Evolutionary conservation across 2,329 filamentous ascomycete genomes (phyloP).

Genomic region (Colletotrichum orchidophilum): DNA sequence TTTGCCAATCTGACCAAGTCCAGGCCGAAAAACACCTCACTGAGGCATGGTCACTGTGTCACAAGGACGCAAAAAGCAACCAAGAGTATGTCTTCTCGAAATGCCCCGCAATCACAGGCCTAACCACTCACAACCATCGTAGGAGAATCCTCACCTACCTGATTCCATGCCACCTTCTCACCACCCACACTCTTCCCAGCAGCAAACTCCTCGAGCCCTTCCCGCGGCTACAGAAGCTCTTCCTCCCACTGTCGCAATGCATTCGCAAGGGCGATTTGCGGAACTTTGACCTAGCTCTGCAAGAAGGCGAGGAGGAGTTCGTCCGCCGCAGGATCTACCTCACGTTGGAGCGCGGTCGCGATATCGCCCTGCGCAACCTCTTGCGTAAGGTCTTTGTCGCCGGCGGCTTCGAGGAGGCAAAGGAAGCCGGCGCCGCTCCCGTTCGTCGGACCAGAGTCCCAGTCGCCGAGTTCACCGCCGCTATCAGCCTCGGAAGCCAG

Average conservation of each 20-base stretch:
- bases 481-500: constrained; percentile 77
- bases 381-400: constrained; percentile 90
- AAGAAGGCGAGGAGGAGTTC: constrained; percentile 88
- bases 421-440: constrained; percentile 71
- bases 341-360: constrained; percentile 89
- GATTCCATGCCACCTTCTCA: constrained; percentile 91
- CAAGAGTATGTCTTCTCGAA: constrained; percentile 71
- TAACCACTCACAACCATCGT: constrained; percentile 19
- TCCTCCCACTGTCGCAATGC: constrained; percentile 78
- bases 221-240: constrained; percentile 79
- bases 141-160: constrained; percentile 94
- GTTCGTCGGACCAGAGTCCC: constrained; percentile 81
- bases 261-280: constrained; percentile 86
- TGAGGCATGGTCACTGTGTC: constrained; percentile 84
- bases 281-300: constrained; percentile 84
- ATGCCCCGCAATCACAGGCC: neutral
- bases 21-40: constrained; percentile 84
- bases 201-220: constrained; percentile 76
- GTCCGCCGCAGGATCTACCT: constrained; percentile 94
- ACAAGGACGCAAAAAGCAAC: constrained; percentile 77
- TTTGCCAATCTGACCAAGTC: neutral
- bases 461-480: constrained; percentile 84
- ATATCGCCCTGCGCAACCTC: constrained; percentile 91
- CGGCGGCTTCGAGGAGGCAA: constrained; percentile 81
- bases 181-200: constrained; percentile 84